These are phyloP conservation scores for Verticillium isaacii DNA, from an alignment of 2,329 filamentous ascomycete genomes.

Conservation along the genomic window DNA sequence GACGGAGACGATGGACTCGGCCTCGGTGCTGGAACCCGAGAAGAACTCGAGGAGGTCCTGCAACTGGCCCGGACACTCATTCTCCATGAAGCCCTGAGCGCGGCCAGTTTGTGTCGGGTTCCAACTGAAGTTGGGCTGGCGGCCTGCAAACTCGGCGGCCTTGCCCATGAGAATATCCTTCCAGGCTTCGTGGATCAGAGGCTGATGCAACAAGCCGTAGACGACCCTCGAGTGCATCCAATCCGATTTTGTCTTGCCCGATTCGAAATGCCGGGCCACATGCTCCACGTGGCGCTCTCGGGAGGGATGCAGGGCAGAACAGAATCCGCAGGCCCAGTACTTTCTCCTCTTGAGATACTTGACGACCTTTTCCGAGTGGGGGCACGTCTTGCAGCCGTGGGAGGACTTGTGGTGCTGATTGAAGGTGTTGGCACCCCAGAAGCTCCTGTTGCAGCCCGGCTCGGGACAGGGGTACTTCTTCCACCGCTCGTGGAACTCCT, in stretches of 20 bases:
- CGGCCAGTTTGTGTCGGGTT: conserved; percentile 50
- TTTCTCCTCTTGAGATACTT: conserved; percentile 59
- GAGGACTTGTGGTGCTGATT: conserved; percentile 64
- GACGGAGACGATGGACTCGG: conserved; percentile 50
- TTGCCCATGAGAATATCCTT: conserved; percentile 48
- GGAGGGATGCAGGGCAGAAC: conserved; percentile 56
- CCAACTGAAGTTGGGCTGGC: conserved; percentile 60
- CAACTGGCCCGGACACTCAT: conserved; percentile 57
- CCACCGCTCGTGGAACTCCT: conserved; percentile 65
- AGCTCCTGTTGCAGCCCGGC: conserved; percentile 58
- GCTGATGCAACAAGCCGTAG: conserved; percentile 63
- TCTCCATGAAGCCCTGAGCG: conserved; percentile 54
- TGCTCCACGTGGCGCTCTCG: conserved; percentile 65
- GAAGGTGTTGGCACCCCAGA: conserved; percentile 64
- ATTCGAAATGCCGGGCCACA: conserved; percentile 63
- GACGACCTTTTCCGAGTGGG: conserved; percentile 60
- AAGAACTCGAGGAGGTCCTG: conserved; percentile 64
- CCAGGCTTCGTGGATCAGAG: conserved; percentile 57
- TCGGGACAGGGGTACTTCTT: conserved; percentile 64
- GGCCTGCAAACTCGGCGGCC: conserved; percentile 48
- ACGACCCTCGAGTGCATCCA: conserved; percentile 68
- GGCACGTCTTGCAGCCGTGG: conserved; percentile 60
- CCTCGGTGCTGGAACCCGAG: conserved; percentile 51
- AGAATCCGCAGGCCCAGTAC: conserved; percentile 67
- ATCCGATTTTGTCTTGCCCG: conserved; percentile 56